phyloP scores from a whole-genome alignment of 257 asterid species.

The Paulownia fortunei region DNA sequence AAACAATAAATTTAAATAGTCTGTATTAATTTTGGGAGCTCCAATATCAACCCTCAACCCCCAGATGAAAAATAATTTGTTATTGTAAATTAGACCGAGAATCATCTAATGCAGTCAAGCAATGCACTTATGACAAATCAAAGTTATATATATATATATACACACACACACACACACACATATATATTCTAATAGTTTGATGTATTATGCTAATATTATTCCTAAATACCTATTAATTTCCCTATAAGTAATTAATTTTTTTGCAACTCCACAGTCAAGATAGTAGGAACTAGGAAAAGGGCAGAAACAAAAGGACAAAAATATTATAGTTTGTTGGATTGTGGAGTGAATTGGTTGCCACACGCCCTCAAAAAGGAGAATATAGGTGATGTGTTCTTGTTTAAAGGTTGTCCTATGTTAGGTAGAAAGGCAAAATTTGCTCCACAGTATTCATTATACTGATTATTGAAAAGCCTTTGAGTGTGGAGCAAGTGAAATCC shows the following conservation, averaged over 20 bases:
- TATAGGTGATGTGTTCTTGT: slow-evolving; percentile 25
- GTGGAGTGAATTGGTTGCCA: slow-evolving; percentile 29
- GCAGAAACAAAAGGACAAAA: slow-evolving; percentile 26
- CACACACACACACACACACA: too few species aligned
- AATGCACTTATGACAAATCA: background rate
- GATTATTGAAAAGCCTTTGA: slow-evolving; percentile 48
- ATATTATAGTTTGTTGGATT: slow-evolving; percentile 31
- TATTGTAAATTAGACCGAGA: too few species aligned
- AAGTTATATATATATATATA: too few species aligned
- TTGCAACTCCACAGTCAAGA: slow-evolving; percentile 1
- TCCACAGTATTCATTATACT: slow-evolving; percentile 27
- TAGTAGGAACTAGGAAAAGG: background rate
- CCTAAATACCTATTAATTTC: background rate
- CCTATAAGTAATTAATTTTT: background rate
- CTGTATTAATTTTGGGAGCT: too few species aligned
- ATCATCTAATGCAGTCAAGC: too few species aligned
- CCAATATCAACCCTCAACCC: too few species aligned
- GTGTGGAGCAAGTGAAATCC: slow-evolving; percentile 62
- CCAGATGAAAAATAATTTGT: too few species aligned
- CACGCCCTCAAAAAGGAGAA: background rate
- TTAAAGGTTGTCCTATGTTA: slow-evolving; percentile 36
- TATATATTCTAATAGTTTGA: too few species aligned
- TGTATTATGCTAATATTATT: too few species aligned
- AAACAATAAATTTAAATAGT: too few species aligned
- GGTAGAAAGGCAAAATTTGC: slow-evolving; percentile 45